These are phyloP conservation scores for Phaeotremella skinneri DNA, from an alignment of 768 basidiomycete genomes.

Conservation along the genomic window DNA sequence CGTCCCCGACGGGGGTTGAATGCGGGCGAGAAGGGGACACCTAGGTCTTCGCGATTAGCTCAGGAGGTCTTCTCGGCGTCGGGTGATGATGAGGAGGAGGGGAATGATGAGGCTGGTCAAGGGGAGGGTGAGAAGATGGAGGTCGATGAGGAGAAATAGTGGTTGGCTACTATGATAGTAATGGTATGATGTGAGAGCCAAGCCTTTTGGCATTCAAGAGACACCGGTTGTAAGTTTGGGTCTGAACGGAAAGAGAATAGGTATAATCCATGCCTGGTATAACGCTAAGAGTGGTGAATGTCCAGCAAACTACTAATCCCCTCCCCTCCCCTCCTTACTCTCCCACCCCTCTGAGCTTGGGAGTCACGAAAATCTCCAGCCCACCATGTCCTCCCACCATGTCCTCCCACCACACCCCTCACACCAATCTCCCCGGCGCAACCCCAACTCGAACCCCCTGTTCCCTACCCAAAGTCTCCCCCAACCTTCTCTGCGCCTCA, in stretches of 20 bases:
- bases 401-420: neutral
- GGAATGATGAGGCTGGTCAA: neutral
- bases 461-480: slow-evolving; percentile 31
- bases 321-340: too few relatives aligned
- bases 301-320: too few relatives aligned
- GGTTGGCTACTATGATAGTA: neutral
- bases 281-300: too few relatives aligned
- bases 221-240: too few relatives aligned
- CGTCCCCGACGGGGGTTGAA: slow-evolving; percentile 14
- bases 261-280: too few relatives aligned
- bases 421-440: slow-evolving; percentile 5
- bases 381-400: neutral
- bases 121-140: slow-evolving; percentile 28
- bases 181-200: too few relatives aligned
- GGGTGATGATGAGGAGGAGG: slow-evolving; percentile 14
- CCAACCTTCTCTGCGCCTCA: slow-evolving; percentile 38
- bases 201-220: too few relatives aligned
- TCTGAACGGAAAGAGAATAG: too few relatives aligned
- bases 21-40: slow-evolving; percentile 25
- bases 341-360: too few relatives aligned
- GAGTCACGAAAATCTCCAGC: neutral
- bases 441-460: slow-evolving; percentile 23
- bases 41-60: slow-evolving; percentile 29
- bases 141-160: slow-evolving; percentile 23
- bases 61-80: slow-evolving; percentile 36